Conservation (phyloP, 2,329 filamentous ascomycete genomes). For the Colletotrichum sp. region DNA sequence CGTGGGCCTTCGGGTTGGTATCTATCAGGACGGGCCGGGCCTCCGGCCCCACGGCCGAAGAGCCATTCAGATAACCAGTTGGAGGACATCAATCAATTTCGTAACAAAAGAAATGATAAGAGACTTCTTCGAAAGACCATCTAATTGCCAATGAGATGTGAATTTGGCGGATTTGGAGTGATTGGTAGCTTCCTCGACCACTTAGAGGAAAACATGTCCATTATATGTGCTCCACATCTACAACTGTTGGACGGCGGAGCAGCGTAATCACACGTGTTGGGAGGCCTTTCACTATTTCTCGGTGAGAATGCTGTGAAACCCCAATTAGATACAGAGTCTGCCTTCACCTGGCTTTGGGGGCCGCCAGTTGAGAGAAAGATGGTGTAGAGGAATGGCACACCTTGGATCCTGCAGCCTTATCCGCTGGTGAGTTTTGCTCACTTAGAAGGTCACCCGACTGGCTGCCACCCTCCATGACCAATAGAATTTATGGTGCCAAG, state of each 20-base stretch:
- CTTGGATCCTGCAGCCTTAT: background rate
- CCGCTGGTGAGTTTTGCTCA: background rate
- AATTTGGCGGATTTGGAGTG: background rate
- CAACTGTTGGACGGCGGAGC: background rate
- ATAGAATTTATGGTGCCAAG: accelerated
- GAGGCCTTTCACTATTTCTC: background rate
- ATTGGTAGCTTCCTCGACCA: background rate
- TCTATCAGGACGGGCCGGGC: background rate
- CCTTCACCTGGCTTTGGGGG: background rate
- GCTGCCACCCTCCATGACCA: background rate
- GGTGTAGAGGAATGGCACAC: background rate
- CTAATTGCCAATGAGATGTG: background rate
- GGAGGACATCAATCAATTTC: background rate
- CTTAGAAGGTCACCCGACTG: background rate
- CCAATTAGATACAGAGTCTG: background rate
- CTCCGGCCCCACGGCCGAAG: background rate
- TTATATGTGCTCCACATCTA: background rate
- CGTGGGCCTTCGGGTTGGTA: background rate
- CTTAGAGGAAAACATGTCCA: background rate
- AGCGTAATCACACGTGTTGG: background rate
- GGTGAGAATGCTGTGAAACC: background rate
- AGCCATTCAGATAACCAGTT: background rate
- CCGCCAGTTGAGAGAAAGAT: background rate
- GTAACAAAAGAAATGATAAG: background rate
- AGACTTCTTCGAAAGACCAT: accelerated